Evolutionary conservation across 140 eudicot species (phyloP), one percentile per base, ranked within the genome.

Genomic region (Cichorium intybus): DNA sequence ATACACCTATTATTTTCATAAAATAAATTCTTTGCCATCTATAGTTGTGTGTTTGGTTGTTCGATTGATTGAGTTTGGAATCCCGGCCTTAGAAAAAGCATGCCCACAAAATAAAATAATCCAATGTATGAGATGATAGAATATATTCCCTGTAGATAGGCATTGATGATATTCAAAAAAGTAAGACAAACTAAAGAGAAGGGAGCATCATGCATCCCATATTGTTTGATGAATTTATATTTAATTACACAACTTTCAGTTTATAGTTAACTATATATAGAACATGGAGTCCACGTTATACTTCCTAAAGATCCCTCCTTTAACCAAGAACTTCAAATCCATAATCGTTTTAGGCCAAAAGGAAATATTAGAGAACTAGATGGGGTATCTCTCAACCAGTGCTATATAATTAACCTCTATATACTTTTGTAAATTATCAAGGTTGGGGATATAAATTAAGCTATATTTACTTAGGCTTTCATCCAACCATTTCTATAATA

Each of bases 81-180:
- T 74, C 62, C 10, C 56, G 57, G 56, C 46, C 66, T 46, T 56
- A 45, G 66, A 62, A 60, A 57, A 66, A 58, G 62, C 56, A 56
- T 22, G 11, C 57, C 59, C 68, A 26, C 29, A 35, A 49, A 49
- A 49, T 49, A 49, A 35, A 65, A 49, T 24, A 66, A 66, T 57
- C 51, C 58, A 58, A 66, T 33, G 34, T 48, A 34, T 57, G 62
- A 20, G 21, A 53, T 62, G 68, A 66, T 66, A 49, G 79, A 74
- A 74, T 74, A 74, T 74, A 74, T 74, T 58, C 74, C 59, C 48
- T 58, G 12, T 57, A 66, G 78, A 64, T 54, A 72, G 78, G 66
- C 79, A 66, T 66, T 65, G 54, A 64, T 65, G 78, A 57, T 74
- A 68, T 64, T 57, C 48, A n/a, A n/a, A 64, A 63, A 73, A 63